Evolutionary conservation across 2,329 filamentous ascomycete species (phyloP), one percentile per base, ranked within the genome.

Genomic region (Shiraia sp.): DNA sequence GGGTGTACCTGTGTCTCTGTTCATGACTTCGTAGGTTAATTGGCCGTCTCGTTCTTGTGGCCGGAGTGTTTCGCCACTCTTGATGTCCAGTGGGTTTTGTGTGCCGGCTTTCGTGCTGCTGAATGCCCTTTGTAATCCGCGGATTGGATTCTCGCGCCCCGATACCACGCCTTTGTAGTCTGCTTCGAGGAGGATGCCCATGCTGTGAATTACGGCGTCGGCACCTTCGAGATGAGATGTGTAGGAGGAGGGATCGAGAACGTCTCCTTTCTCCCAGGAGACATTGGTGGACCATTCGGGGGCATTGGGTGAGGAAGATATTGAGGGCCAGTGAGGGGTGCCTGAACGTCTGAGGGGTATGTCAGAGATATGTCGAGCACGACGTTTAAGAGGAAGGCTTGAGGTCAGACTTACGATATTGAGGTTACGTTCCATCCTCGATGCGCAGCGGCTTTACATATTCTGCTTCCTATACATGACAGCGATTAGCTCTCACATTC

Each of bases 1-100:
- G 33, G 24, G 46, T 65, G 23, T 61, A 80, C 78, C 78, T 30
- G 79, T 79, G 72, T 97, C 92, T 42, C 93, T 82, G 73, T 99
- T 99, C 90, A 99, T 96, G 47, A 90, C 79, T 75, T 97, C 93
- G 74, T 99, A 99, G 13, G 92, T 96, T 59, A 96, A 77, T 71
- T 93, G 87, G 17, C 85, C 84, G 55, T 84, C 83, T 32, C 75
- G 79, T 67, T 88, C 84, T 37, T 83, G 77, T 1, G 85, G 79
- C 53, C 79, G 77, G 53, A 91, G 78, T 47, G 80, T 77, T 48
- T 74, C 69, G 48, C 78, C 81, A 29, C 76, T 69, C 36, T 75
- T 74, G 38, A 79, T 77, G 47, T 85, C 79, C 13, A 95, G 75
- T 2, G 88, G 89, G 66, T 95, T 88, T 60, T 74, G 78, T 39